Conservation (phyloP, 2,329 filamentous ascomycete genomes). For the Aspergillus carbonarius region DNA sequence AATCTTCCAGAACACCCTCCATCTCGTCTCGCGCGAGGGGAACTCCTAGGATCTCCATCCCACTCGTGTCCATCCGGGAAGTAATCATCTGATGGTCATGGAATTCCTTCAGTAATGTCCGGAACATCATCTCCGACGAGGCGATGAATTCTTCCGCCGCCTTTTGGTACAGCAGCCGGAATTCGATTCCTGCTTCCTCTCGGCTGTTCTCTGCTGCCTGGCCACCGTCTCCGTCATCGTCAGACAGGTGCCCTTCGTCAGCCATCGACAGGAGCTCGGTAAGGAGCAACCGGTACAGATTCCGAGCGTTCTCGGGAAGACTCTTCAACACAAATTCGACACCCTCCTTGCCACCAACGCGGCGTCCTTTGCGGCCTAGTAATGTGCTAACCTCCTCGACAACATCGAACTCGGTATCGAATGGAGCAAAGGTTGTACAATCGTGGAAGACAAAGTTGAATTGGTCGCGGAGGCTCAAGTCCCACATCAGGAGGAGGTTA, state of each 20-base stretch:
- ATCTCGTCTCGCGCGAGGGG: conserved; percentile 87
- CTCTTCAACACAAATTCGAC: conserved; percentile 87
- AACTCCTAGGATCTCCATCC: conserved; percentile 80
- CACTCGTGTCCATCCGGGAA: conserved; percentile 78
- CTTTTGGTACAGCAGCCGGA: conserved; percentile 88
- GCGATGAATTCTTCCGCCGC: conserved; percentile 96
- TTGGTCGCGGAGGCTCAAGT: conserved; percentile 75
- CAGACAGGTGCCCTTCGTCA: conserved; percentile 50
- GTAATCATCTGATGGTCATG: conserved; percentile 98
- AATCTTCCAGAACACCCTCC: conserved; percentile 82
- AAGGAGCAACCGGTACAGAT: conserved; percentile 79
- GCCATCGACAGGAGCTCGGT: conserved; percentile 75
- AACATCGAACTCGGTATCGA: conserved; percentile 71
- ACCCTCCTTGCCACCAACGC: conserved; percentile 85
- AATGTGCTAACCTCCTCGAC: conserved; percentile 90
- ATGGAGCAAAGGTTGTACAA: conserved; percentile 81
- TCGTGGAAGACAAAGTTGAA: conserved; percentile 92
- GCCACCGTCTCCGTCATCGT: conserved; percentile 50
- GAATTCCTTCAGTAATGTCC: conserved; percentile 93
- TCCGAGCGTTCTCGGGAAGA: conserved; percentile 87
- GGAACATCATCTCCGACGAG: conserved; percentile 92
- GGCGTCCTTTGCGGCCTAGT: conserved; percentile 74
- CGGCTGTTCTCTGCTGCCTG: conserved; percentile 24
- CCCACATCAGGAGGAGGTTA: conserved; percentile 85
- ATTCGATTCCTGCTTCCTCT: conserved; percentile 71